phyloP scores from a whole-genome alignment of 169 alveolate species.

The Cryptosporidium xiaoi region DNA sequence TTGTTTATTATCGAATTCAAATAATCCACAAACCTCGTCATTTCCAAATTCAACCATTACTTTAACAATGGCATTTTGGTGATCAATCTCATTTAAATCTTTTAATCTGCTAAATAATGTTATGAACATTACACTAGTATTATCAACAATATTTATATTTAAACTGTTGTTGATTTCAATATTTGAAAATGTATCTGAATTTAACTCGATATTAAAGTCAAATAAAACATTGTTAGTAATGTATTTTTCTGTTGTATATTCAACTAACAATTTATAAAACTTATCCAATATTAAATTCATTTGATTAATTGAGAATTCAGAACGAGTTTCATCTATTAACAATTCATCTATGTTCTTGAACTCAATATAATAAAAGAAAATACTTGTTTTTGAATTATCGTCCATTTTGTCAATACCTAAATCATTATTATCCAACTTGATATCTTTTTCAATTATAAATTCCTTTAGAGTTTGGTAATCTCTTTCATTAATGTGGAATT shows the following conservation, averaged over 20 bases:
- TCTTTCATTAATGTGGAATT: not conserved
- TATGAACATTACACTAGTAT: not conserved
- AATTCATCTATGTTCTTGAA: conserved; percentile 36
- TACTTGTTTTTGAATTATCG: conserved; percentile 1
- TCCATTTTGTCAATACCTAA: not conserved
- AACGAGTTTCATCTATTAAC: not conserved
- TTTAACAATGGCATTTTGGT: conserved; percentile 6
- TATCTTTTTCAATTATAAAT: not conserved
- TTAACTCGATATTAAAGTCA: not conserved
- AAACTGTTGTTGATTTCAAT: not conserved
- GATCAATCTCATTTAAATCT: too few species aligned
- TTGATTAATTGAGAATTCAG: not conserved
- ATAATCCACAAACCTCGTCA: not conserved
- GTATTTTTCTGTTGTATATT: conserved; percentile 5
- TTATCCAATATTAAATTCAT: conserved; percentile 1
- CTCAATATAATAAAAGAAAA: conserved; percentile 6
- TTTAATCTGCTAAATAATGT: too few species aligned
- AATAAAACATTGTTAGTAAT: not conserved
- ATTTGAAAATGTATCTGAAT: conserved; percentile 8
- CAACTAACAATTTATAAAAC: conserved; percentile 19
- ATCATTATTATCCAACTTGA: not conserved
- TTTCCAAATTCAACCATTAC: not conserved
- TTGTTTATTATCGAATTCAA: not conserved
- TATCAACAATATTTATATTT: conserved; percentile 5
- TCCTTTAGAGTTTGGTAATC: not conserved